These are phyloP conservation scores for Diaporthe velutina DNA, from an alignment of 2,329 filamentous ascomycete genomes.

Conservation along the genomic window DNA sequence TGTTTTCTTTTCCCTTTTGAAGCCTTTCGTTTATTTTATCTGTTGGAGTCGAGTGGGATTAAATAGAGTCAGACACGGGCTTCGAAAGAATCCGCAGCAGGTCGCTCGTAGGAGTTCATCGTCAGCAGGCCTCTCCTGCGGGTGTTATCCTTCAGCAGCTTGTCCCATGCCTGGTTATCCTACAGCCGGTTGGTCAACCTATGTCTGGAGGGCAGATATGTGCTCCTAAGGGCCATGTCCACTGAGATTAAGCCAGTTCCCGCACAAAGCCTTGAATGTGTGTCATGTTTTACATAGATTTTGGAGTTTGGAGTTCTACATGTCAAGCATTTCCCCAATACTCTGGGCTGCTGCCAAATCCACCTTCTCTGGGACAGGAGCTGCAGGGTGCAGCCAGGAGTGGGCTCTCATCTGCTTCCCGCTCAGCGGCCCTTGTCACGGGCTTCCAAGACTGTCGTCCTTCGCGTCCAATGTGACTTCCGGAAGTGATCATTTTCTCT, in stretches of 20 bases:
- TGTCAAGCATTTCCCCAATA: not conserved
- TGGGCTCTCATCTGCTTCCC: not conserved
- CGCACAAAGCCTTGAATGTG: not conserved
- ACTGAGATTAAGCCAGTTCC: not conserved
- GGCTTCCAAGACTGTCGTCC: not conserved
- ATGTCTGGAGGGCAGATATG: no score
- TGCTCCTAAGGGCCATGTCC: not conserved
- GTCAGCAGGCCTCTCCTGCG: no score
- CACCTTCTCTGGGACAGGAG: not conserved
- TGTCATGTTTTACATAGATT: constrained; percentile 5
- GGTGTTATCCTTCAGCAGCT: no score
- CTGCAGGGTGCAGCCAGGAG: not conserved
- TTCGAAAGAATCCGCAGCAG: no score
- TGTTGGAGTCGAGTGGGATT: no score
- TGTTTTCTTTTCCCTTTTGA: no score
- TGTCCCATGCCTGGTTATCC: no score
- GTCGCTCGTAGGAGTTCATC: no score
- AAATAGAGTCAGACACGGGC: no score
- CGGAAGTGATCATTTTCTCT: not conserved
- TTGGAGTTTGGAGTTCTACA: constrained; percentile 18
- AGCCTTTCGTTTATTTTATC: no score
- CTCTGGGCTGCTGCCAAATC: not conserved
- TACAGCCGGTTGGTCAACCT: no score
- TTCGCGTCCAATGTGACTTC: not conserved
- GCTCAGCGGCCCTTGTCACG: not conserved